phyloP scores from a whole-genome alignment of 73 alveolate species.

The Effrenium voratum region DNA sequence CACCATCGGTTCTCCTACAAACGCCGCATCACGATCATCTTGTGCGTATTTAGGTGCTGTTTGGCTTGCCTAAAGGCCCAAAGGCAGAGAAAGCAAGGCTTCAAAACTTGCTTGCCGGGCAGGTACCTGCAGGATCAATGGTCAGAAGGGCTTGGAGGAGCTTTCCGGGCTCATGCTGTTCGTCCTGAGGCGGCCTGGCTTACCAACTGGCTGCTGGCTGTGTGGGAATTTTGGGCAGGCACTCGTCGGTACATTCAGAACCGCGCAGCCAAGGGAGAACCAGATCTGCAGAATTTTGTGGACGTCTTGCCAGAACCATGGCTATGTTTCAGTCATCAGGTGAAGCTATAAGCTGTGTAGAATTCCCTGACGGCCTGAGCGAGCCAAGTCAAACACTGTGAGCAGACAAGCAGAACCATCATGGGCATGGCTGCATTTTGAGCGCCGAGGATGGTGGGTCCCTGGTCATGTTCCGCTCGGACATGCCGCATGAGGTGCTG shows the following conservation, averaged over 20 bases:
- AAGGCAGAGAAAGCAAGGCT: not conserved
- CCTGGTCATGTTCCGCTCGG: slow-evolving; percentile 75
- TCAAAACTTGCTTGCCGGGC: not conserved
- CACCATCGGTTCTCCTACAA: slow-evolving; percentile 82
- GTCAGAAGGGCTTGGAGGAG: slow-evolving; percentile 37
- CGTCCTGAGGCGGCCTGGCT: slow-evolving; percentile 61
- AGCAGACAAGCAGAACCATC: slow-evolving; percentile 5
- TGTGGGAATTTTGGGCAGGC: too few relatives aligned
- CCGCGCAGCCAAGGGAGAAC: slow-evolving; percentile 33
- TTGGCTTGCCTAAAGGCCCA: not conserved
- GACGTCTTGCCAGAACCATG: slow-evolving; percentile 58
- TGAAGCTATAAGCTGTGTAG: too few relatives aligned
- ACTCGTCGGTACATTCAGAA: not conserved
- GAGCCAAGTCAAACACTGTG: too few relatives aligned
- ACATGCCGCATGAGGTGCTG: slow-evolving; percentile 88
- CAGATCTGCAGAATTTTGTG: slow-evolving; percentile 4
- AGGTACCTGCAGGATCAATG: slow-evolving; percentile 81
- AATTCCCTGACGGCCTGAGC: too few relatives aligned
- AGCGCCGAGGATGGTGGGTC: slow-evolving; percentile 70
- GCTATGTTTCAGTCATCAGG: too few relatives aligned
- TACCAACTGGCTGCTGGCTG: too few relatives aligned
- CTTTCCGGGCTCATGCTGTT: slow-evolving; percentile 72
- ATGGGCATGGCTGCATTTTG: too few relatives aligned
- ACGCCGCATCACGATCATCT: slow-evolving; percentile 55
- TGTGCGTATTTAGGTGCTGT: not conserved